Percentiles rank a stretch among this genome's conserved stretches.
These are phyloP conservation scores for Diaporthe batatas DNA, from an alignment of 2,329 filamentous ascomycete species.

Conservation along the genomic window DNA sequence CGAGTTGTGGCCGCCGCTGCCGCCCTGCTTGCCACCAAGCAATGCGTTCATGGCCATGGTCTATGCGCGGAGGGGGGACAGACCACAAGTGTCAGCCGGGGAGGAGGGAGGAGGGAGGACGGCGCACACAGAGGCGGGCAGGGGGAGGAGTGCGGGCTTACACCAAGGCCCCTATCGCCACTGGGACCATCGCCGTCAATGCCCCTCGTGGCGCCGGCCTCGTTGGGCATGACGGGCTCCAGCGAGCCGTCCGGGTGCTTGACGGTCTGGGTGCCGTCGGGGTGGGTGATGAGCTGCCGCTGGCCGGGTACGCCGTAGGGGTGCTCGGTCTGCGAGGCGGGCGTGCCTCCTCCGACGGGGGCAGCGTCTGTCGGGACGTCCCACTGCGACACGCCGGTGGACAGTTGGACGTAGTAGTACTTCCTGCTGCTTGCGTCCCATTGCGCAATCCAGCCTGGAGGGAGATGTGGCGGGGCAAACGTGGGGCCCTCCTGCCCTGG, in stretches of 20 bases:
- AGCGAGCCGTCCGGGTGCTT: constrained; percentile 71
- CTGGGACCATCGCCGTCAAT: constrained; percentile 57
- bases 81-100: constrained; percentile 30
- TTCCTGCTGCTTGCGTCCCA: constrained; percentile 75
- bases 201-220: constrained; percentile 46
- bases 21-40: constrained; percentile 60
- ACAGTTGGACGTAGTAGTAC: constrained; percentile 80
- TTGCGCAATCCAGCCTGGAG: constrained; percentile 77
- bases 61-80: constrained; percentile 52
- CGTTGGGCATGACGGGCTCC: constrained; percentile 67
- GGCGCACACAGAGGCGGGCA: neutral
- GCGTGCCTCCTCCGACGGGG: constrained; percentile 72
- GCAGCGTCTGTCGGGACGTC: constrained; percentile 77
- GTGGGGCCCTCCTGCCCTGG: constrained; percentile 71
- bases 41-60: constrained; percentile 73
- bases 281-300: constrained; percentile 70
- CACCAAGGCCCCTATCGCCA: constrained; percentile 74
- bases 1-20: constrained; percentile 53
- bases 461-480: constrained; percentile 71
- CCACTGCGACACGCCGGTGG: constrained; percentile 80
- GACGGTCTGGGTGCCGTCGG: constrained; percentile 73
- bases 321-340: constrained; percentile 67
- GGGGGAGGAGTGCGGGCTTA: constrained; percentile 57
- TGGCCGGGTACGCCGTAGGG: constrained; percentile 70
- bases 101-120: neutral